Base-by-base conservation (phyloP, 2,329 filamentous ascomycete species). In the Xylariomycetidae sp. region DNA sequence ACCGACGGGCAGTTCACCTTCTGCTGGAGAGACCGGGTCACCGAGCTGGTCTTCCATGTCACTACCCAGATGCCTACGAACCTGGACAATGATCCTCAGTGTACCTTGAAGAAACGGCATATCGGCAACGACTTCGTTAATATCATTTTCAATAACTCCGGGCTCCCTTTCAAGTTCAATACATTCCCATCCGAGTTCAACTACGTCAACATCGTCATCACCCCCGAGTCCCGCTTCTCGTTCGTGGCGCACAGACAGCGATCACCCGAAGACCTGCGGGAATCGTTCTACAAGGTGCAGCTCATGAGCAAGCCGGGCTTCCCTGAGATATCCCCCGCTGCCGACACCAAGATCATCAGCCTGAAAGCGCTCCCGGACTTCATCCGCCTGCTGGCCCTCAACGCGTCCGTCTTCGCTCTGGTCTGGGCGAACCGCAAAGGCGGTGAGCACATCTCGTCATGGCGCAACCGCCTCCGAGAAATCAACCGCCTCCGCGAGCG, bases 101-200 rank as follows among this genome's bases (percentile, higher is more conserved):
- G 82, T 52, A 79, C 82, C 41, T 73, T 78, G 57, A 98, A 98
- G 67, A 98, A 98, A 61, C 74, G 80, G 3, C 93, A 96, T 53
- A 92, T 96, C 40, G 92, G 92, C 37, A 98, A 98, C 54, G 92
- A 96, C 59, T 94, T 86, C 57, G 92, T 98, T 54, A 96, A 95
- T 56, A 94, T 98, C 48, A 82, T 98, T 37, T 98, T 93, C 71
- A 98, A 98, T 57, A 87, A 94, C 52, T 95, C 89, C 2, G 90
- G 92, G n/a, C 60, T 81, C 29, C 82, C 85, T 0, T 96, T 95
- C 64, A 74, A 76, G 34, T 94, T 95, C 55, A 78, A 95, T 55
- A 95, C 86, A 0, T 94, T 98, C 49, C 87, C 87, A 1, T 93
- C 88, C 1, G 84, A 90, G 37, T 95, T 98, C 68, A 96, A 95